Evolutionary conservation across 345 rosid species (phyloP), one percentile per base, ranked within the genome.

Genomic region (Brassica rapa): DNA sequence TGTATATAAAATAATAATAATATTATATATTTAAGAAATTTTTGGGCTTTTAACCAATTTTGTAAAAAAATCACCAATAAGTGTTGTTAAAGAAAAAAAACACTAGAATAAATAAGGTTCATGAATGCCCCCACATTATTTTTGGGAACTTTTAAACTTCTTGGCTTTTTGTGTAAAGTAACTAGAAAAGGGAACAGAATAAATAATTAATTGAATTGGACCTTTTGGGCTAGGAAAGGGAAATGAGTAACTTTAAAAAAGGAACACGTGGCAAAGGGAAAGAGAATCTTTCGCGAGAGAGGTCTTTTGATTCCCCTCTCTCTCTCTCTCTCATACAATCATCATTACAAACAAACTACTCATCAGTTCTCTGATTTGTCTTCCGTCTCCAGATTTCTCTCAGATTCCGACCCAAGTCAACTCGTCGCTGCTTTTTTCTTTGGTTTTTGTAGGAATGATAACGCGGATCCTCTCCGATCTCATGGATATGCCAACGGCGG

Each of bases 381-480:
- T 25, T n/a, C 65, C 56, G 41, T 57, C 19, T 59, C 68, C 51
- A 43, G 46, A 41, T 59, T 41, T n/a, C 63, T 12, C 12, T 10
- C 62, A 59, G n/a, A 59, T 24, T 59, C 30, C 62, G 35, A 51
- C 60, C 16, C 68, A 61, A 74, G 21, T 57, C 74, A 4, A 41
- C 35, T 30, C 15, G 6, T 49, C 30, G 49, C 25, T 19, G 49
- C 33, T 67, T 66, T 56, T 35, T 12, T 39, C 46, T 53, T 73
- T 73, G 61, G 10, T 6, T 24, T 57, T 24, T 9, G 23, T 53
- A 24, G 73, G 66, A 76, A 41, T 81, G 72, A 84, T 86, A 83
- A 82, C 77, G 60, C 86, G 87, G 53, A 46, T 88, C 46, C 72
- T 91, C 46, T 65, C 73, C 59, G 88, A 75, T 30, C 61, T 79